Percentiles rank a stretch among this genome's conserved stretches.
These are phyloP conservation scores for Pleurotus djamor DNA, from an alignment of 768 basidiomycete species.

Conservation along the genomic window DNA sequence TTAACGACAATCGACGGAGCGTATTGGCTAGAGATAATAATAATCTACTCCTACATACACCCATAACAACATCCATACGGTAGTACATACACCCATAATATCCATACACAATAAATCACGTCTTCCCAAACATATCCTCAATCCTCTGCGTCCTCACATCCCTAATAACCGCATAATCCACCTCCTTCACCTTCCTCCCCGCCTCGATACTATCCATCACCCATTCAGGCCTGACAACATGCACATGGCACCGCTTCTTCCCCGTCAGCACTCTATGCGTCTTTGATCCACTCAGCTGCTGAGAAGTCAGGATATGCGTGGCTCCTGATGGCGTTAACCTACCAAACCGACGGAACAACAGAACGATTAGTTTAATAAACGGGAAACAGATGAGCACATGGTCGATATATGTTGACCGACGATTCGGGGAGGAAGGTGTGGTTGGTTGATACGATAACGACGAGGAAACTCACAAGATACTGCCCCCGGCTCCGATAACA, in stretches of 20 bases:
- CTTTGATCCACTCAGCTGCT: conserved; percentile 68
- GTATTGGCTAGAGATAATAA: too few relatives aligned
- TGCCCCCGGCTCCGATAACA: conserved; percentile 66
- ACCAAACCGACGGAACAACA: conserved; percentile 11
- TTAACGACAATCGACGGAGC: too few relatives aligned
- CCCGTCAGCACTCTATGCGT: conserved; percentile 59
- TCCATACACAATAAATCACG: not conserved
- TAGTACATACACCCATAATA: too few relatives aligned
- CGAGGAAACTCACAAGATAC: conserved; percentile 46
- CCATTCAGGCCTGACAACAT: conserved; percentile 79
- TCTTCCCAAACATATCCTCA: conserved; percentile 30
- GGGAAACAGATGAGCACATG: not conserved
- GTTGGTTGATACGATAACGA: not conserved
- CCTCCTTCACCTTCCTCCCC: conserved; percentile 61
- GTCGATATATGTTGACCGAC: not conserved
- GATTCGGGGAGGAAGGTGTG: not conserved
- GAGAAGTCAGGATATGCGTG: conserved; percentile 80
- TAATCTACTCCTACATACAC: too few relatives aligned
- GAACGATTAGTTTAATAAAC: too few relatives aligned
- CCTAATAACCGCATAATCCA: conserved; percentile 50
- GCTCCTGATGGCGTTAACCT: conserved; percentile 59
- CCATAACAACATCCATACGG: too few relatives aligned
- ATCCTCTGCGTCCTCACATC: conserved; percentile 32
- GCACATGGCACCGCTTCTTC: conserved; percentile 43
- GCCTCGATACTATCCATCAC: conserved; percentile 62